Conservation (phyloP, 441 rosid species). For the Macaranga tanarius region DNA sequence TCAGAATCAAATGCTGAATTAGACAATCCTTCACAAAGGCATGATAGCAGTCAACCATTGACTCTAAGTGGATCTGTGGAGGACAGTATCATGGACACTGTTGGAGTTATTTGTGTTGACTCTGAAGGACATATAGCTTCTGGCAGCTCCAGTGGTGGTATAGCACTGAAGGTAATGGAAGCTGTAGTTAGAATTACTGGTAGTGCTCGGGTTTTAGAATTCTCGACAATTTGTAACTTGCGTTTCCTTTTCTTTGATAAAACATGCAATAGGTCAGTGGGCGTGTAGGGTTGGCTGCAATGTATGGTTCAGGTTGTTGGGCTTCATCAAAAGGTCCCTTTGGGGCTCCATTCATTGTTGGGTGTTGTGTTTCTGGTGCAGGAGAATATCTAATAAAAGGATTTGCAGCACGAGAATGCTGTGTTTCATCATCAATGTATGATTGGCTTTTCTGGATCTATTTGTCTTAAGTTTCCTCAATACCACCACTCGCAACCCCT, state of each 20-base stretch:
- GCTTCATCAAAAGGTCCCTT: conserved; percentile 78
- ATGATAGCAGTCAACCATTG: conserved; percentile 13
- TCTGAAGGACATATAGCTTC: conserved; percentile 72
- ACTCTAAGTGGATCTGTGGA: conserved; percentile 38
- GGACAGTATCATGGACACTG: conserved; percentile 71
- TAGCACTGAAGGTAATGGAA: conserved; percentile 73
- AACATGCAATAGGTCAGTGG: conserved; percentile 59
- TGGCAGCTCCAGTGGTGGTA: conserved; percentile 95
- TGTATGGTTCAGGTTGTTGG: conserved; percentile 96
- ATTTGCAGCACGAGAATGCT: conserved; percentile 88
- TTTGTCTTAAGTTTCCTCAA: neutral
- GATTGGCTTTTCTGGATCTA: conserved; percentile 18
- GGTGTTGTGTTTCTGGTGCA: conserved; percentile 85
- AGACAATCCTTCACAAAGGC: conserved; percentile 18
- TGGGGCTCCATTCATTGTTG: conserved; percentile 65
- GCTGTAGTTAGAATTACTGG: neutral
- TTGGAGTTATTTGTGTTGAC: conserved; percentile 90
- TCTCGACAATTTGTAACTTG: neutral
- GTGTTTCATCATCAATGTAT: conserved; percentile 70
- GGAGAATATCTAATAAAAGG: conserved; percentile 93
- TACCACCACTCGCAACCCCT: neutral
- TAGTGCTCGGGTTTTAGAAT: neutral
- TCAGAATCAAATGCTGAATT: conserved; percentile 30
- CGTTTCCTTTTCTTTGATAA: neutral
- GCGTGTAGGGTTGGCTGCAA: conserved; percentile 90